Evolutionary conservation across 257 asterid genomes (phyloP).

Genomic region (Fraxinus cuspidata): DNA sequence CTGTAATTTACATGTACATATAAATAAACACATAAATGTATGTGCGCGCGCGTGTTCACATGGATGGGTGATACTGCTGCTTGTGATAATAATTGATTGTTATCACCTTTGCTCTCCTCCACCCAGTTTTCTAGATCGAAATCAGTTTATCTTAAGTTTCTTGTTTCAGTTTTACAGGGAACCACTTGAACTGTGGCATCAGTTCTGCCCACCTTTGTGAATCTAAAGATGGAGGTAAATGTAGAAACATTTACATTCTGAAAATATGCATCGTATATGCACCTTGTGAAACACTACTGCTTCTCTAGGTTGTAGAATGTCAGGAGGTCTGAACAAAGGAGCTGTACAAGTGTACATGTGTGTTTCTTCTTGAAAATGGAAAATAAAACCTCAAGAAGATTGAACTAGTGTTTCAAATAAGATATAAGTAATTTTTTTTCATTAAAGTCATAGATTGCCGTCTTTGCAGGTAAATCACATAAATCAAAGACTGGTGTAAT

Average conservation of each 20-base stretch:
- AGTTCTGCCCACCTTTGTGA: conserved; percentile 52
- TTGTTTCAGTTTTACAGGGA: conserved; percentile 80
- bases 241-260: not conserved
- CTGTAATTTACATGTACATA: conserved; percentile 2
- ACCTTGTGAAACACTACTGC: not conserved
- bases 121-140: not conserved
- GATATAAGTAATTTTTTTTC: not conserved
- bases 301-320: not conserved
- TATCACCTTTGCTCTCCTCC: conserved; percentile 4
- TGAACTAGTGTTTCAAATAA: not conserved
- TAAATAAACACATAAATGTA: not conserved
- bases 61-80: not conserved
- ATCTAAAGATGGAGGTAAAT: conserved; percentile 61
- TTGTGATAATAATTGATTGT: not conserved
- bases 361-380: not conserved
- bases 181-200: conserved; percentile 71
- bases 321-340: not conserved
- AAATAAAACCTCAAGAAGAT: not conserved
- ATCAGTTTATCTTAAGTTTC: conserved; percentile 33
- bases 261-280: conserved; percentile 14
- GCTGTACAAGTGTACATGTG: not conserved
- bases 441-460: not conserved
- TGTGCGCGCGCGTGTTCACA: too few relatives aligned
- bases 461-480: conserved; percentile 57
- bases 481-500: conserved; percentile 66